Evolutionary conservation across 2,329 filamentous ascomycete genomes (phyloP).

Genomic region (Fonsecaea multimorphosa): DNA sequence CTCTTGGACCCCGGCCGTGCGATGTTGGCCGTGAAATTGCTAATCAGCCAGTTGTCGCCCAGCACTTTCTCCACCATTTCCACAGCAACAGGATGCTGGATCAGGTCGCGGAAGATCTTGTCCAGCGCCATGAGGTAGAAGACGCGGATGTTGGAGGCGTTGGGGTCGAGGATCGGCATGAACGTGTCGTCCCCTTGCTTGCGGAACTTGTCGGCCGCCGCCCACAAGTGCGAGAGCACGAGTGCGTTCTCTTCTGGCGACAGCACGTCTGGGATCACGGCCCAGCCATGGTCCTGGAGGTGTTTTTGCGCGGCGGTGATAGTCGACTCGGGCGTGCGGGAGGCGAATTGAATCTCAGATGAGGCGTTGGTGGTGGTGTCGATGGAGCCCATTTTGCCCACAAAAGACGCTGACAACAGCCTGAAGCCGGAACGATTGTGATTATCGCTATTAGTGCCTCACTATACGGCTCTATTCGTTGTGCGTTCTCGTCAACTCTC

Average conservation of each 20-base stretch:
- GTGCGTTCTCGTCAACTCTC: not conserved
- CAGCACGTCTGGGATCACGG: constrained; percentile 40
- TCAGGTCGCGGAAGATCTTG: constrained; percentile 42
- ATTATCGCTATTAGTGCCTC: too few relatives aligned
- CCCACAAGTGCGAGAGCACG: constrained; percentile 40
- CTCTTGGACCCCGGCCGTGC: constrained; percentile 43
- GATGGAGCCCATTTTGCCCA: not conserved
- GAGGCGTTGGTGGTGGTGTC: not conserved
- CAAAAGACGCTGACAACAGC: not conserved
- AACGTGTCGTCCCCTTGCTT: constrained; percentile 40
- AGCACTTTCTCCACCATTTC: constrained; percentile 43
- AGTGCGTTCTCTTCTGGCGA: constrained; percentile 31
- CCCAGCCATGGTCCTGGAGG: constrained; percentile 42
- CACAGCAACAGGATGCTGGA: constrained; percentile 41
- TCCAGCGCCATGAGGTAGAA: constrained; percentile 45
- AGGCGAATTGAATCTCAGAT: not conserved
- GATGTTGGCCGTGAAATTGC: constrained; percentile 48
- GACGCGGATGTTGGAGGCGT: constrained; percentile 42
- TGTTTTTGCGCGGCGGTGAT: constrained; percentile 6
- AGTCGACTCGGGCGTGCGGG: not conserved
- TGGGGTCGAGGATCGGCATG: constrained; percentile 42
- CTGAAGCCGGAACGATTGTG: too few relatives aligned
- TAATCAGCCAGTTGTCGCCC: constrained; percentile 43
- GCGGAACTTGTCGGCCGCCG: constrained; percentile 39
- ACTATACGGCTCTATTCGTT: not conserved